Percentiles rank a stretch among this genome's conserved stretches.
These are phyloP conservation scores for Mucor velutinosus DNA, from an alignment of 371 early-diverging fungal species.

Conservation along the genomic window DNA sequence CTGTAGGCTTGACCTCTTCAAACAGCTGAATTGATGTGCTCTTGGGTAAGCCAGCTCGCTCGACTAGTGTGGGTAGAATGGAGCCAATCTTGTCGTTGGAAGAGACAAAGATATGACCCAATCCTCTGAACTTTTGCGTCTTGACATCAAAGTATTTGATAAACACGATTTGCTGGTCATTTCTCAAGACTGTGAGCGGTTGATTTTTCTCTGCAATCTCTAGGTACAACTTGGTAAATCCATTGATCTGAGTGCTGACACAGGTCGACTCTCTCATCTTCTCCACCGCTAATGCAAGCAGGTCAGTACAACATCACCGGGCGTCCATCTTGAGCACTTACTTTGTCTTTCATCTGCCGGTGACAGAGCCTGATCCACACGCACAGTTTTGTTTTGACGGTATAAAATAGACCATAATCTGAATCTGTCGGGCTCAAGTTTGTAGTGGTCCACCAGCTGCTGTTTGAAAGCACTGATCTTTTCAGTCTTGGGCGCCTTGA, in stretches of 20 bases:
- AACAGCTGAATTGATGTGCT: slow-evolving; percentile 21
- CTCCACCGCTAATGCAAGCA: slow-evolving; percentile 28
- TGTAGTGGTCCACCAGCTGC: slow-evolving; percentile 51
- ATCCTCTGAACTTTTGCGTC: slow-evolving; percentile 62
- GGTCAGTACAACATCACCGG: neutral
- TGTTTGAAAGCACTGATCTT: slow-evolving; percentile 61
- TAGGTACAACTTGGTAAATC: slow-evolving; percentile 42
- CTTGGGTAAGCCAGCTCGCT: slow-evolving; percentile 19
- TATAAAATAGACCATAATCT: slow-evolving; percentile 84
- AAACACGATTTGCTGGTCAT: slow-evolving; percentile 64
- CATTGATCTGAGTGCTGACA: slow-evolving; percentile 14
- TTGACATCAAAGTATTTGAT: slow-evolving; percentile 85
- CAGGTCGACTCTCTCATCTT: slow-evolving; percentile 31
- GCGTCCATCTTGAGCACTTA: slow-evolving; percentile 37
- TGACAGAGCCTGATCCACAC: slow-evolving; percentile 74
- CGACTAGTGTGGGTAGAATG: slow-evolving; percentile 51
- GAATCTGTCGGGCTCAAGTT: slow-evolving; percentile 56
- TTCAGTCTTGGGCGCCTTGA: slow-evolving; percentile 63
- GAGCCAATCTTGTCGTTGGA: slow-evolving; percentile 64
- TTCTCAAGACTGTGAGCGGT: slow-evolving; percentile 32
- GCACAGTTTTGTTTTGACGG: slow-evolving; percentile 84
- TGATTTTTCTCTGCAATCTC: slow-evolving; percentile 33
- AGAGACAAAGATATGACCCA: slow-evolving; percentile 68
- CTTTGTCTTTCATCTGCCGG: slow-evolving; percentile 40
- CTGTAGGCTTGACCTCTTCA: slow-evolving; percentile 80